A percentile compares a stretch with the other conserved stretches of the same genome.
These are phyloP conservation scores for Cytospora schulzeri DNA, from an alignment of 2,329 filamentous ascomycete genomes.

Conservation along the genomic window DNA sequence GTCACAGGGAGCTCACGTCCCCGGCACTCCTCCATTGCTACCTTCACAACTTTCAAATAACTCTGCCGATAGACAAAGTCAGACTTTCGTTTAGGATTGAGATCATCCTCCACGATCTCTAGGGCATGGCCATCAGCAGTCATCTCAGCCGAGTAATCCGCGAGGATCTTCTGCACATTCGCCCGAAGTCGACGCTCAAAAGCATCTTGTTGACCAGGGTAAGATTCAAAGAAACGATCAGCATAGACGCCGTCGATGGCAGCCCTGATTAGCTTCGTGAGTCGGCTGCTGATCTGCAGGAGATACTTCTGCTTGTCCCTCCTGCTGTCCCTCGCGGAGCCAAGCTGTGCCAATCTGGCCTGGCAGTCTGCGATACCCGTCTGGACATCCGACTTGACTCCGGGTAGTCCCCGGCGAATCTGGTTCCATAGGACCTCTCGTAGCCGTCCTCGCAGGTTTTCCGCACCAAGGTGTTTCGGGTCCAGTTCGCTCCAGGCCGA, in stretches of 20 bases:
- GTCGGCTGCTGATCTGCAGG: conserved; percentile 23
- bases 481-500: conserved; percentile 43
- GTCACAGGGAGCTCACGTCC: conserved; percentile 34
- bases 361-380: conserved; percentile 39
- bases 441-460: conserved; percentile 49
- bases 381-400: conserved; percentile 47
- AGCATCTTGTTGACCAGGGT: conserved; percentile 30
- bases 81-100: conserved; percentile 21
- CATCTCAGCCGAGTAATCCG: conserved; percentile 32
- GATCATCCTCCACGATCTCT: conserved; percentile 33
- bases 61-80: conserved; percentile 15
- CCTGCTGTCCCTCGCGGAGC: conserved; percentile 47
- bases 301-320: conserved; percentile 38
- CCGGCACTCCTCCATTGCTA: conserved; percentile 33
- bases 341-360: conserved; percentile 47
- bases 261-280: conserved; percentile 28
- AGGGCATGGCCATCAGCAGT: conserved; percentile 31
- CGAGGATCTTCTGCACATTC: conserved; percentile 32
- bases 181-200: conserved; percentile 33
- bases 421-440: conserved; percentile 53
- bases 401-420: conserved; percentile 49
- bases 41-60: conserved; percentile 29
- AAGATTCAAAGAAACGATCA: conserved; percentile 37
- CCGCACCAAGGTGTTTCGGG: conserved; percentile 47
- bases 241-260: conserved; percentile 34